A percentile compares a stretch with the other conserved stretches of the same genome.
These are phyloP conservation scores for Rhododendron ferrugineum DNA, from an alignment of 148 eudicot genomes.

Conservation along the genomic window DNA sequence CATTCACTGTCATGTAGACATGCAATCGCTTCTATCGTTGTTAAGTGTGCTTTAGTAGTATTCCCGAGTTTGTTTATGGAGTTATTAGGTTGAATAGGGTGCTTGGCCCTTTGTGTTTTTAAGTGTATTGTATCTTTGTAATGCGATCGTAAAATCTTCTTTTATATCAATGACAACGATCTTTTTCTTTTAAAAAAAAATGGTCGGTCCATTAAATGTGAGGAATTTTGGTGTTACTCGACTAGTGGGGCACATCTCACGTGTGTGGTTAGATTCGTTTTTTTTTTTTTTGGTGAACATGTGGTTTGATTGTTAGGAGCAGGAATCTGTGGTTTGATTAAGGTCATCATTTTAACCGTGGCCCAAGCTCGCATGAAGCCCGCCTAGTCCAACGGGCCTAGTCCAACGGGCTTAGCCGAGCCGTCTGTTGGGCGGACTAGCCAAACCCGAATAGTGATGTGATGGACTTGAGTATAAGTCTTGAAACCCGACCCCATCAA, in stretches of 20 bases:
- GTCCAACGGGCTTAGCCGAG: not conserved
- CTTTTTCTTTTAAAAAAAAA: no score
- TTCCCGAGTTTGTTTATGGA: no score
- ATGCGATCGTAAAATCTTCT: no score
- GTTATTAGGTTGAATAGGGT: no score
- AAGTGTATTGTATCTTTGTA: no score
- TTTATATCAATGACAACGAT: no score
- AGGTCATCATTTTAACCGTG: not conserved
- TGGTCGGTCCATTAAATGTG: not conserved
- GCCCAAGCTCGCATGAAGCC: not conserved
- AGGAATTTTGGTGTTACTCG: not conserved
- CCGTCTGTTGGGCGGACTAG: not conserved
- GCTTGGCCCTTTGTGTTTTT: no score
- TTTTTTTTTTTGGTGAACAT: not conserved
- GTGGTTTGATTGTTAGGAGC: not conserved
- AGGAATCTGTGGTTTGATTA: no score
- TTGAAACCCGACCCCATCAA: not conserved
- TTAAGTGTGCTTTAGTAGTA: no score
- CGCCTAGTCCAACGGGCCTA: not conserved
- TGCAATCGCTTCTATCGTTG: no score
- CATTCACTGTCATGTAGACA: no score
- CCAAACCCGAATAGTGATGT: not conserved
- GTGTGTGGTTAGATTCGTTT: not conserved
- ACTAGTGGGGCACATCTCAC: not conserved
- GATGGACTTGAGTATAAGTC: not conserved